Conservation (phyloP, 1,284 basidiomycete genomes). For the Meira miltonrushii region DNA sequence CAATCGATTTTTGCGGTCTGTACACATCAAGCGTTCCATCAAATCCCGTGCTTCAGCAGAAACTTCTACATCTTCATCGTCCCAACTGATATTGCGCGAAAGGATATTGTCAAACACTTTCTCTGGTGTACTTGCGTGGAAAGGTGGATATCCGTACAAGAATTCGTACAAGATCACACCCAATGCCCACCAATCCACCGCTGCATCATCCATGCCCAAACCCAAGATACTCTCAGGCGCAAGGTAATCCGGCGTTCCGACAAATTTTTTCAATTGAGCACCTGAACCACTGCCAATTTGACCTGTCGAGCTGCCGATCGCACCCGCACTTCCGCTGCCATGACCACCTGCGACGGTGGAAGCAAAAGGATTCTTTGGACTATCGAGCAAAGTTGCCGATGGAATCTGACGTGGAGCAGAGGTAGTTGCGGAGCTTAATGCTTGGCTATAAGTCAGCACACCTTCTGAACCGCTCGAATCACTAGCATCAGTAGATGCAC, state of each 20-base stretch:
- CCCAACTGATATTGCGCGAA: slow-evolving; percentile 92
- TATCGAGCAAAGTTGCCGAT: slow-evolving; percentile 22
- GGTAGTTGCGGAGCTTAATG: neutral
- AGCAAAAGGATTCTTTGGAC: slow-evolving; percentile 34
- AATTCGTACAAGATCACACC: slow-evolving; percentile 99
- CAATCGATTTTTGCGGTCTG: slow-evolving; percentile 73
- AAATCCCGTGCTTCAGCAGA: slow-evolving; percentile 83
- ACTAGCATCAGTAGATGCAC: slow-evolving; percentile 34
- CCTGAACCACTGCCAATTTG: slow-evolving; percentile 54
- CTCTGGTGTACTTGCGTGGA: slow-evolving; percentile 93
- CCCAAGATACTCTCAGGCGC: slow-evolving; percentile 95
- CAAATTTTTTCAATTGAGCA: slow-evolving; percentile 58
- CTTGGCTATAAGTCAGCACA: neutral
- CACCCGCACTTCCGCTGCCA: too few species aligned
- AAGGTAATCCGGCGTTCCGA: slow-evolving; percentile 93
- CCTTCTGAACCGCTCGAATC: slow-evolving; percentile 37
- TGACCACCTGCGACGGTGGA: slow-evolving; percentile 10
- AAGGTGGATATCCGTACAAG: slow-evolving; percentile 91
- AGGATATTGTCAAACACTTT: slow-evolving; percentile 98
- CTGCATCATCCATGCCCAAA: slow-evolving; percentile 86
- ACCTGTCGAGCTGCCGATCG: neutral
- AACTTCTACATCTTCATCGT: slow-evolving; percentile 78
- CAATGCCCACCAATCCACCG: slow-evolving; percentile 99
- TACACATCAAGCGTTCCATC: slow-evolving; percentile 79
- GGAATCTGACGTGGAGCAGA: slow-evolving; percentile 11